phyloP scores from a whole-genome alignment of 148 eudicot genomes.

The Amaranthus palmeri region DNA sequence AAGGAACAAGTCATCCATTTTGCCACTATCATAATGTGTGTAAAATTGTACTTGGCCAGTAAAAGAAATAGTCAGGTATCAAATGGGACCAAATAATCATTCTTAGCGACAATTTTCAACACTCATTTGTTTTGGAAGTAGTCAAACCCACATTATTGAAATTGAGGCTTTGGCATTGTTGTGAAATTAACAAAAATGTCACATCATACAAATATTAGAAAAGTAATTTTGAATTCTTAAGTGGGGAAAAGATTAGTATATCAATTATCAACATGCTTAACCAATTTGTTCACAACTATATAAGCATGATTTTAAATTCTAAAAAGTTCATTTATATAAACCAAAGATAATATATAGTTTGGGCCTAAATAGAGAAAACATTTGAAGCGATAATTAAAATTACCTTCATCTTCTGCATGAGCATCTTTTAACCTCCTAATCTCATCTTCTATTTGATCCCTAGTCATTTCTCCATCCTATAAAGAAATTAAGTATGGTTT shows the following conservation, averaged over 20 bases:
- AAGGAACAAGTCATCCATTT: no score
- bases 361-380: background rate
- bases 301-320: background rate
- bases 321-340: background rate
- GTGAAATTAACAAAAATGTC: background rate
- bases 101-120: background rate
- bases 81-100: no score
- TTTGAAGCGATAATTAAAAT: background rate
- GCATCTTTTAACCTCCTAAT: constrained; percentile 79
- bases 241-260: no score
- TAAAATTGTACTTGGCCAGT: no score
- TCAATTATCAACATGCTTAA: background rate
- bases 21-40: no score
- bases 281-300: background rate
- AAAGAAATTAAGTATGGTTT: constrained; percentile 12
- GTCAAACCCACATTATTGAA: no score
- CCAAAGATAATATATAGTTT: background rate
- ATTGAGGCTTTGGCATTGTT: background rate
- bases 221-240: background rate
- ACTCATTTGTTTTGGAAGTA: background rate
- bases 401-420: constrained; percentile 98
- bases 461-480: constrained; percentile 90
- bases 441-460: constrained; percentile 90
- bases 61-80: no score
- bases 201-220: background rate